Percentiles rank a stretch among this genome's conserved stretches.
Evolutionary conservation across 2,329 filamentous ascomycete species (phyloP).

Genomic region (Exophiala calicioides): DNA sequence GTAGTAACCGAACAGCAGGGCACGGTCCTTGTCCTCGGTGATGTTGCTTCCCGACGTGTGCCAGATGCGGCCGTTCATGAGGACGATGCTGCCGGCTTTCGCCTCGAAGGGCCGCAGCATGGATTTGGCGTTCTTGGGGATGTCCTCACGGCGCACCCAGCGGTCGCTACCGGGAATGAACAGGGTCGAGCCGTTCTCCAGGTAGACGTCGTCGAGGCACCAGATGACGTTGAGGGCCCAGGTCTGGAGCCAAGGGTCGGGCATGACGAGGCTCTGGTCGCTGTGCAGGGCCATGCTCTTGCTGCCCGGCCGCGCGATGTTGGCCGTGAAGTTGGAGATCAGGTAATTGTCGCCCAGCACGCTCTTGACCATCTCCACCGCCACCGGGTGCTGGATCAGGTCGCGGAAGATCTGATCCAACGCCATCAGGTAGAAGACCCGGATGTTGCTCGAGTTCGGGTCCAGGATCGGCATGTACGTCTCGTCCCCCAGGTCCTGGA

Average conservation of each 20-base stretch:
- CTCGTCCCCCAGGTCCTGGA: constrained; percentile 27
- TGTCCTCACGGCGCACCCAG: constrained; percentile 4
- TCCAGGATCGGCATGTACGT: constrained; percentile 33
- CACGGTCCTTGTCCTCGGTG: constrained; percentile 36
- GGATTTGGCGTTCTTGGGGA: constrained; percentile 30
- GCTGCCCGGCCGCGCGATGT: constrained; percentile 39
- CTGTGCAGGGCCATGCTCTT: constrained; percentile 38
- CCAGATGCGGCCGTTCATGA: constrained; percentile 40
- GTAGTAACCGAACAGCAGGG: constrained; percentile 39
- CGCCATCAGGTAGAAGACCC: constrained; percentile 37
- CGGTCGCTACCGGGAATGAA: constrained; percentile 22
- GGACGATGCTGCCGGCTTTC: constrained; percentile 36
- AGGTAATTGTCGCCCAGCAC: constrained; percentile 36
- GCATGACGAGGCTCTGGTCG: constrained; percentile 37
- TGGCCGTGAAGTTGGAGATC: constrained; percentile 40
- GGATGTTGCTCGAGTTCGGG: constrained; percentile 35
- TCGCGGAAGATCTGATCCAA: constrained; percentile 35
- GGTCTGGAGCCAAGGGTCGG: constrained; percentile 35
- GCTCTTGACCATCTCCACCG: constrained; percentile 33
- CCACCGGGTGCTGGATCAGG: constrained; percentile 33
- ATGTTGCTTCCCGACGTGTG: constrained; percentile 38
- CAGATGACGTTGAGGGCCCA: constrained; percentile 35
- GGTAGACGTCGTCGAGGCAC: constrained; percentile 36
- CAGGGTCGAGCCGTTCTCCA: constrained; percentile 36
- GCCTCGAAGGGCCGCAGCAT: constrained; percentile 36